A percentile compares a stretch with the other conserved stretches of the same genome.
These are phyloP conservation scores for Silene uniflora DNA, from an alignment of 148 eudicot genomes.

Conservation along the genomic window DNA sequence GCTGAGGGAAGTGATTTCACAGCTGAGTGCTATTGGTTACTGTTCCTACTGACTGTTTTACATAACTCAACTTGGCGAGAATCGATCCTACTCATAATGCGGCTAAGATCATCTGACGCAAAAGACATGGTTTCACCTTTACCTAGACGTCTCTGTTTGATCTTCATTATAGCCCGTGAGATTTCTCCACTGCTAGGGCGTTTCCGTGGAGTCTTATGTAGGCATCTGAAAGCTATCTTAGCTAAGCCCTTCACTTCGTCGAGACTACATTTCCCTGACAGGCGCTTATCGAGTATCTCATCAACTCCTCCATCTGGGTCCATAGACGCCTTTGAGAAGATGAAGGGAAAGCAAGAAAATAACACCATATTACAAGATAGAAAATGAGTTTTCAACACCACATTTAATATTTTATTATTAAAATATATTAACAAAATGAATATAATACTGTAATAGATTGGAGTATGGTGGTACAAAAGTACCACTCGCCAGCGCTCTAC, in stretches of 20 bases:
- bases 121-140: constrained; percentile 68
- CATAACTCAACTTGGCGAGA: constrained; percentile 64
- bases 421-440: neutral
- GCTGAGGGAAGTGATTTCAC: neutral
- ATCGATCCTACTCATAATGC: constrained; percentile 57
- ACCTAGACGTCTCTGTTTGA: constrained; percentile 52
- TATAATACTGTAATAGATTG: too few species aligned
- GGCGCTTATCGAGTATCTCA: constrained; percentile 74
- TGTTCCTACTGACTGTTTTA: constrained; percentile 56
- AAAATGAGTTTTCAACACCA: neutral
- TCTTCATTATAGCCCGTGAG: constrained; percentile 62
- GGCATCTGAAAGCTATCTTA: constrained; percentile 68
- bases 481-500: neutral
- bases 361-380: neutral
- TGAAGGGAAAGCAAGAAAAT: neutral
- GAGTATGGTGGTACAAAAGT: neutral
- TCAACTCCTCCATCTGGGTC: constrained; percentile 91
- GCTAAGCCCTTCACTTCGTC: constrained; percentile 73
- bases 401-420: neutral
- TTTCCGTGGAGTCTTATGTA: constrained; percentile 68
- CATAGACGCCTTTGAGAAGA: constrained; percentile 64
- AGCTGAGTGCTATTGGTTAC: constrained; percentile 9
- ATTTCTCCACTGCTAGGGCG: constrained; percentile 81
- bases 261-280: constrained; percentile 50
- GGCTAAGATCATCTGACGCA: constrained; percentile 46